These are phyloP conservation scores for Solanum chiquidenum DNA, from an alignment of 257 asterid species.

Conservation along the genomic window DNA sequence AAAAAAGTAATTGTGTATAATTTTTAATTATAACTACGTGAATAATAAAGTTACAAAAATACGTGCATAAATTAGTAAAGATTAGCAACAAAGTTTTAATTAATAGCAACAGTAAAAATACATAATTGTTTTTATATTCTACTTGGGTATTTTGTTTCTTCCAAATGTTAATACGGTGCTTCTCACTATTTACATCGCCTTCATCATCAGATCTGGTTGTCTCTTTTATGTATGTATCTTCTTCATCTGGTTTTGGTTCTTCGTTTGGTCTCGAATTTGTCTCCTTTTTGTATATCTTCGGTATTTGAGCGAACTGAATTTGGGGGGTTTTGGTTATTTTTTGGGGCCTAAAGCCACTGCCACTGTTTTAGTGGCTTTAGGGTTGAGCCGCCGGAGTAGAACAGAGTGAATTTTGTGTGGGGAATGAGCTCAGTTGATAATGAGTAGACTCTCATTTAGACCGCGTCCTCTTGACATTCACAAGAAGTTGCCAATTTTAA, in stretches of 20 bases:
- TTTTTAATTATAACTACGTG: no score
- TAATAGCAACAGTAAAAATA: no score
- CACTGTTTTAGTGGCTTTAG: background rate
- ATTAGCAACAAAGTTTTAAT: no score
- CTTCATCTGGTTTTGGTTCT: background rate
- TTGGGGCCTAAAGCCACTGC: background rate
- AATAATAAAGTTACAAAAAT: no score
- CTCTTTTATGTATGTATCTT: background rate
- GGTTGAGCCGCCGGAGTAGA: background rate
- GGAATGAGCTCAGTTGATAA: conserved; percentile 47
- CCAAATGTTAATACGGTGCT: background rate
- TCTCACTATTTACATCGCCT: background rate
- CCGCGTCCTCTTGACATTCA: conserved; percentile 97
- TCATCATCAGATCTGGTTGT: background rate
- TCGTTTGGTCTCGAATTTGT: background rate
- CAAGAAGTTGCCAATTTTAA: conserved; percentile 92
- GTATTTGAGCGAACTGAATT: background rate
- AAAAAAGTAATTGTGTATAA: no score
- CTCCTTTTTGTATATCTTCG: background rate
- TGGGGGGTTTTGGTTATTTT: background rate
- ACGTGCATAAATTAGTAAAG: no score
- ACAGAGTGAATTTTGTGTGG: background rate
- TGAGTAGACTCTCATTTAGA: conserved; percentile 97
- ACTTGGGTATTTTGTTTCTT: background rate
- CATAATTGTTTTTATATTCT: no score